These are phyloP conservation scores for Suillus spraguei DNA, from an alignment of 768 basidiomycete genomes.

Conservation along the genomic window DNA sequence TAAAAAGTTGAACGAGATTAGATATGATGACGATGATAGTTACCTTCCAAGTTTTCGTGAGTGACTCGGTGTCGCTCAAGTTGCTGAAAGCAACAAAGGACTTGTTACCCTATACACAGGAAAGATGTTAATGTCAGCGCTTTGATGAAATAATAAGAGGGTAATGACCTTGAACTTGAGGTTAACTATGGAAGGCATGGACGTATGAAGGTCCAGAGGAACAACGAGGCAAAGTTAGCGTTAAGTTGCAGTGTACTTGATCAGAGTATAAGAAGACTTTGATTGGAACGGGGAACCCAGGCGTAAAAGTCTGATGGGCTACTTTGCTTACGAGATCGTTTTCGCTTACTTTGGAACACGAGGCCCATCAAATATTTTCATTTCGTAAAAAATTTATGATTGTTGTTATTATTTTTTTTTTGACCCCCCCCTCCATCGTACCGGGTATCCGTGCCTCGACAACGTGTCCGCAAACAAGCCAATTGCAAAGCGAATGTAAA, in stretches of 20 bases:
- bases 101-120: slow-evolving; percentile 69
- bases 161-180: slow-evolving; percentile 78
- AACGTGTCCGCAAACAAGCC: neutral
- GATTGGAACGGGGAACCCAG: slow-evolving; percentile 5
- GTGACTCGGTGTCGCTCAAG: slow-evolving; percentile 78
- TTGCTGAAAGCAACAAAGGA: slow-evolving; percentile 93
- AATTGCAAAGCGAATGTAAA: neutral
- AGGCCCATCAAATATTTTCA: slow-evolving; percentile 9
- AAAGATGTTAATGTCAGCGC: slow-evolving; percentile 9
- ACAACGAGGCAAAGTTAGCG: slow-evolving; percentile 5
- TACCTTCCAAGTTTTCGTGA: slow-evolving; percentile 93
- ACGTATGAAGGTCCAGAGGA: slow-evolving; percentile 9
- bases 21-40: slow-evolving; percentile 1
- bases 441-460: slow-evolving; percentile 4
- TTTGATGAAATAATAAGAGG: slow-evolving; percentile 6
- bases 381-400: neutral
- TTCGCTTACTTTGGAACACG: slow-evolving; percentile 3
- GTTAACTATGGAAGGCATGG: slow-evolving; percentile 81
- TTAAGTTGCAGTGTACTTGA: neutral
- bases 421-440: neutral
- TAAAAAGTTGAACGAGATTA: slow-evolving; percentile 3
- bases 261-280: slow-evolving; percentile 10
- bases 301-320: slow-evolving; percentile 5
- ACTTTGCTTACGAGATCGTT: neutral
- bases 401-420: slow-evolving; percentile 1